Base-by-base conservation (phyloP, 2,329 filamentous ascomycete genomes). In the Pseudogymnoascus sp. region DNA sequence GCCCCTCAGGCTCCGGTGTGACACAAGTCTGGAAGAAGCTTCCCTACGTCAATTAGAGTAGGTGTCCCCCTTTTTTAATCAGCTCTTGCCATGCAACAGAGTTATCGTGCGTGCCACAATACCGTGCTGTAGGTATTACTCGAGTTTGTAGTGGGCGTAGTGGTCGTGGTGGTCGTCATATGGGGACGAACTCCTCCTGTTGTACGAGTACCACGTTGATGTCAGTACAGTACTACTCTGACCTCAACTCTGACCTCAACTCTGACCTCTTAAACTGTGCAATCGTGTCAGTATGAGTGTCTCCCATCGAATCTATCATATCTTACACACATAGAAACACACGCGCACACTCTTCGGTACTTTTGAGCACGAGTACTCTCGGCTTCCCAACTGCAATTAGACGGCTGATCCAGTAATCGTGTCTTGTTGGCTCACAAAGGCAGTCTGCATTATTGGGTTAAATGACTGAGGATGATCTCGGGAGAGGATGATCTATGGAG, bases 1-100 rank as follows among this genome's bases (percentile, higher is more conserved):
- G 14, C 44, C 44, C 44, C 21, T 19, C 21, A 29, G 10, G 24
- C 44, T 53, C 44, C 44, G 44, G 44, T 53, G 44, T 53, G 44
- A 53, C 44, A 53, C 44, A 53, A 53, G 44, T 53, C 44, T 53
- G 24, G 44, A 53, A 53, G 44, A 53, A 53, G 44, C 44, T 53
- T 53, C 44, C 44, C 44, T 53, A 53, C 44, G 24, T 53, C 44
- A 53, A 53, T 53, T 53, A 53, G 44, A 53, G 44, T 53, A 53
- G 44, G 44, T 53, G 24, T 31, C 44, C 44, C 44, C 24, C 10
- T 53, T 53, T 53, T 29, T 31, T 14, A 3, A 53, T 29, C 44
- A 31, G 24, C 44, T 16, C 44, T 4, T 53, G 44, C 24, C 44
- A 53, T 53, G 44, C 44, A 16, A 31, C 29, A 24, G 44, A 31